Conservation (phyloP, 2,329 filamentous ascomycete species). For the Chaetomiaceae sp. region DNA sequence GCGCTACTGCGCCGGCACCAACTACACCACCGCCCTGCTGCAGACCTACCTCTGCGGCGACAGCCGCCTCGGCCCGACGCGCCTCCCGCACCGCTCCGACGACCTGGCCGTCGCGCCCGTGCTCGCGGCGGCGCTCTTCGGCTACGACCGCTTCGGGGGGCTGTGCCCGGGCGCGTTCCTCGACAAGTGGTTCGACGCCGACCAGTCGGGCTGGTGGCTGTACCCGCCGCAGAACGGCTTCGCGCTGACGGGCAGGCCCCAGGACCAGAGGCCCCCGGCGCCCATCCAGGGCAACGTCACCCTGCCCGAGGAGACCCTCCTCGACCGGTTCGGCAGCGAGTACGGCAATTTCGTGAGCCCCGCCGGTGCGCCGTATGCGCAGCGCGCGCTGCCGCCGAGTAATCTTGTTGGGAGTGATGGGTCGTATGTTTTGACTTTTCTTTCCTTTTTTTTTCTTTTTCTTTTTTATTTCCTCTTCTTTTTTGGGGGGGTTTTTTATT, state of each 20-base stretch:
- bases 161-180: slow-evolving; percentile 38
- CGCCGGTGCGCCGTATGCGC: slow-evolving; percentile 43
- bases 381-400: slow-evolving; percentile 43
- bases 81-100: slow-evolving; percentile 28
- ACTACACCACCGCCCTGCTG: slow-evolving; percentile 25
- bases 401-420: slow-evolving; percentile 36
- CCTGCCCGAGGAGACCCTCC: slow-evolving; percentile 37
- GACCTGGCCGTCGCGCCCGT: slow-evolving; percentile 30
- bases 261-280: neutral
- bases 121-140: slow-evolving; percentile 28
- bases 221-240: slow-evolving; percentile 44
- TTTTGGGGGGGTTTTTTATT: no score
- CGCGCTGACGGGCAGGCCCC: slow-evolving; percentile 26
- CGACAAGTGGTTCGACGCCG: slow-evolving; percentile 30
- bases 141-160: slow-evolving; percentile 26
- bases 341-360: slow-evolving; percentile 41
- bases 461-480: neutral
- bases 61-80: slow-evolving; percentile 34
- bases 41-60: slow-evolving; percentile 37
- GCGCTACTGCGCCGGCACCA: slow-evolving; percentile 33
- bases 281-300: slow-evolving; percentile 41
- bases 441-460: neutral
- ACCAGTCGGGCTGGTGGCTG: slow-evolving; percentile 25
- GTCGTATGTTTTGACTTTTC: slow-evolving; percentile 19
- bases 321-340: slow-evolving; percentile 47